Conservation (phyloP, 2,329 filamentous ascomycete species). For the Alternaria dauci region DNA sequence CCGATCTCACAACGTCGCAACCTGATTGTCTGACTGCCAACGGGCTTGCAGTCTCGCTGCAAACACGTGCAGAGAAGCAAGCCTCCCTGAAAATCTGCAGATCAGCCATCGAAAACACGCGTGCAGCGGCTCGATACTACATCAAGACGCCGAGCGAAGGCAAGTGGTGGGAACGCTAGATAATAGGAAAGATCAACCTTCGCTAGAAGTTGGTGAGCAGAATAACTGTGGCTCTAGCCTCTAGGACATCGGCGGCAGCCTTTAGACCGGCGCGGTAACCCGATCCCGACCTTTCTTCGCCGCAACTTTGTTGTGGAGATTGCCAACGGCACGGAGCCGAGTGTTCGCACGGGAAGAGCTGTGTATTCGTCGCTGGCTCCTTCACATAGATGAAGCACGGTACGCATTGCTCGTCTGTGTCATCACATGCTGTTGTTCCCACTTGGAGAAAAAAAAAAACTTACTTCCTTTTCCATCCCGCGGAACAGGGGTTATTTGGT, state of each 20-base stretch:
- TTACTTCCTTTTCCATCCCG: not conserved
- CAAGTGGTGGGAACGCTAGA: not conserved
- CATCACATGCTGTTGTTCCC: not conserved
- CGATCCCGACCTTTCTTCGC: conserved; percentile 2
- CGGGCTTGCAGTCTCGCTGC: not conserved
- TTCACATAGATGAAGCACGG: not conserved
- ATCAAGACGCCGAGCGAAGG: not conserved
- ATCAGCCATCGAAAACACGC: not conserved
- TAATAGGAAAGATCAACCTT: conserved; percentile 5
- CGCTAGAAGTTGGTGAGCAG: not conserved
- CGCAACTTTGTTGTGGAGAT: not conserved
- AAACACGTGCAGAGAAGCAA: conserved; percentile 1
- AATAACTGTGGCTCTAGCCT: conserved; percentile 1
- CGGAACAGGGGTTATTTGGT: conserved; percentile 2
- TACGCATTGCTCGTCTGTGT: not conserved
- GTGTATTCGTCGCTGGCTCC: not conserved
- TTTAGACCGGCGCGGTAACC: conserved; percentile 7
- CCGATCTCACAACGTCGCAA: not conserved
- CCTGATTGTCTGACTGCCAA: not conserved
- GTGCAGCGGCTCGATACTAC: not conserved
- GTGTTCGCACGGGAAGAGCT: not conserved
- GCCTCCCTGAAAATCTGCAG: not conserved
- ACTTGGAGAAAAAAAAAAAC: not conserved
- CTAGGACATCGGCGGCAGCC: not conserved
- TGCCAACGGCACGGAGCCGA: not conserved